phyloP scores from a whole-genome alignment of 768 basidiomycete species.

The Tulasnella sp. region DNA sequence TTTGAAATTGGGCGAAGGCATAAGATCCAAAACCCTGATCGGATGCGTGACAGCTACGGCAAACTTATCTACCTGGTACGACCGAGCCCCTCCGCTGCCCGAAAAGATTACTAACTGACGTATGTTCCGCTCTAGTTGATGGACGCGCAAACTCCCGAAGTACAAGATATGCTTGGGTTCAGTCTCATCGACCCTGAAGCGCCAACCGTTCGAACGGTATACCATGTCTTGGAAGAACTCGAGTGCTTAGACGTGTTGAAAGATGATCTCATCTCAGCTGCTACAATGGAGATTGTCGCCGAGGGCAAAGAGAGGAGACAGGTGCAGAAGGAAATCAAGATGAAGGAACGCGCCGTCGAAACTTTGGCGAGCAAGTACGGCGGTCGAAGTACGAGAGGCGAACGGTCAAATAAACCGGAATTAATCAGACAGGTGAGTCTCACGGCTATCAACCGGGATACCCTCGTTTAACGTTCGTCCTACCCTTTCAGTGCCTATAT shows the following conservation, averaged over 20 bases:
- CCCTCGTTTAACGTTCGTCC: neutral
- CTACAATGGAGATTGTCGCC: conserved; percentile 78
- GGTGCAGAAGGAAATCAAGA: conserved; percentile 78
- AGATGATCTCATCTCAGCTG: conserved; percentile 68
- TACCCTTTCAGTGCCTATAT: conserved; percentile 65
- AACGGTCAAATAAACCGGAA: conserved; percentile 14
- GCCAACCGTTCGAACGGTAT: conserved; percentile 60
- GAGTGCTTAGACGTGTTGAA: conserved; percentile 65
- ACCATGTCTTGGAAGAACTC: conserved; percentile 59
- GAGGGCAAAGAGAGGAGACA: conserved; percentile 67
- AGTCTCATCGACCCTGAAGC: conserved; percentile 59
- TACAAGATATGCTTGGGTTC: conserved; percentile 74
- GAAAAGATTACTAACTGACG: neutral
- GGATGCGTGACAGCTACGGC: conserved; percentile 85
- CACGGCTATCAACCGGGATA: neutral
- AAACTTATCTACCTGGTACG: conserved; percentile 46
- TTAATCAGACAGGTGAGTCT: conserved; percentile 19
- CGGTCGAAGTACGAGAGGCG: conserved; percentile 52
- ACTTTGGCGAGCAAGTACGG: conserved; percentile 60
- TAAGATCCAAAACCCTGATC: conserved; percentile 83
- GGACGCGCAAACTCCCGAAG: conserved; percentile 83
- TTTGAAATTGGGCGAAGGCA: conserved; percentile 62
- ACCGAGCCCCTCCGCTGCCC: neutral
- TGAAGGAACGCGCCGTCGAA: conserved; percentile 82
- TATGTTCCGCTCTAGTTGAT: conserved; percentile 33